Conservation (phyloP, 2,329 filamentous ascomycete genomes). For the Bipolaris zeicola region DNA sequence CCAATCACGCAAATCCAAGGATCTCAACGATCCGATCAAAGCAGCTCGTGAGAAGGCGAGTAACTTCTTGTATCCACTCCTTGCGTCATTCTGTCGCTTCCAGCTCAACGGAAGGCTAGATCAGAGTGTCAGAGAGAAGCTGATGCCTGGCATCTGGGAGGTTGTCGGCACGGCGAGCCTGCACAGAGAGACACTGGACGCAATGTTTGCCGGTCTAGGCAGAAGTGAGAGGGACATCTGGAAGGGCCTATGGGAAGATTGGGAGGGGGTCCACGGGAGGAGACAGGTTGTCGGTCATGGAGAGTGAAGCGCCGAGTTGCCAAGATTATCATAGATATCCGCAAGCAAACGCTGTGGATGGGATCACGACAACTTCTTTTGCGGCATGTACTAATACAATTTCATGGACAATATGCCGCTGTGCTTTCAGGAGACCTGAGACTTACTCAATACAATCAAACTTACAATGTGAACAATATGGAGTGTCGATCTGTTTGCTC, state of each 20-base stretch:
- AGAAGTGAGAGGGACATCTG: conserved; percentile 44
- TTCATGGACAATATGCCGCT: neutral
- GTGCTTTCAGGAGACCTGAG: neutral
- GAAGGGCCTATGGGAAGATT: conserved; percentile 46
- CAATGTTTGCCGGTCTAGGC: conserved; percentile 47
- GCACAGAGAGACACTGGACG: conserved; percentile 38
- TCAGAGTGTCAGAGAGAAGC: conserved; percentile 59
- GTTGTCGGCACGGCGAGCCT: conserved; percentile 40
- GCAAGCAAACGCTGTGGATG: neutral
- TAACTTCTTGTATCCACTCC: conserved; percentile 62
- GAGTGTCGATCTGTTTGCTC: neutral
- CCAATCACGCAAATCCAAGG: conserved; percentile 32
- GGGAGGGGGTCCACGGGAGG: conserved; percentile 36
- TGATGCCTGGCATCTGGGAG: conserved; percentile 62
- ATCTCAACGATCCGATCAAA: conserved; percentile 64
- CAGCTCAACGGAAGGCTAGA: conserved; percentile 57
- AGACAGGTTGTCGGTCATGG: conserved; percentile 17
- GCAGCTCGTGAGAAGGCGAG: conserved; percentile 63
- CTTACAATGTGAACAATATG: neutral
- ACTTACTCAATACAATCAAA: neutral
- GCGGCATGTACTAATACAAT: neutral
- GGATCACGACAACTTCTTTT: too few relatives aligned
- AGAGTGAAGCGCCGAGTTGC: neutral
- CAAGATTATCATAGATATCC: too few relatives aligned
- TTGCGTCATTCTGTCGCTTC: conserved; percentile 62